Base-by-base conservation (phyloP, 139 green algal species). In the Ostreobium quekettii region DNA sequence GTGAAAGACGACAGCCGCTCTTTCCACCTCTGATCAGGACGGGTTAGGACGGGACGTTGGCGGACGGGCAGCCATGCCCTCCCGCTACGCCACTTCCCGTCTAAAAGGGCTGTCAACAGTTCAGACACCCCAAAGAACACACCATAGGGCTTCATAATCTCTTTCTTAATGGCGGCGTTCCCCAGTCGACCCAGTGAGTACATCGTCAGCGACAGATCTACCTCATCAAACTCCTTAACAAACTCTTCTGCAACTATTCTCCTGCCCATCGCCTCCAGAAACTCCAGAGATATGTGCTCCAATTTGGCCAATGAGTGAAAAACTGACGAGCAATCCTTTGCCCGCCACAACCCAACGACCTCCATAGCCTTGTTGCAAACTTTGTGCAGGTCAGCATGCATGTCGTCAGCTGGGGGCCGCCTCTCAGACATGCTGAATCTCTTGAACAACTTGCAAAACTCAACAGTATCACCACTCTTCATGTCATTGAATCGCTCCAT, bases 41-140 rank as follows among this genome's bases (percentile, higher is more conserved):
- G n/a, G n/a, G n/a, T n/a, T 68, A 68, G n/a, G 36, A 68, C 26
- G 26, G 11, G n/a, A 68, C 7, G 36, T 37, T 33, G 6, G 33
- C 61, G 22, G 53, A 11, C 42, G 53, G 15, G 61, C 11, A 53
- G 42, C 7, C 8, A 19, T 4, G 15, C 61, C 5, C 35, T 53
- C 61, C 35, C 31, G 8, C 3, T 56, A 19, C 36, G 42, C 36
- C 35, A 68, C 6, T 56, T 53, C 61, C 36, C n/a, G n/a, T 56
- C 24, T 26, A 68, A 28, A 37, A 28, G 7, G 19, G 49, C 36
- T 24, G 35, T 4, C 11, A 68, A 6, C 35, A 68, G 4, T 19
- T 68, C 61, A 6, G 61, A 68, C 8, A 68, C 26, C 15, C 61
- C 61, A 53, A 68, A 68, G 36, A 68, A 68, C 7, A 68, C 36